Percentiles rank a stretch among this genome's conserved stretches.
phyloP scores from a whole-genome alignment of 2,329 filamentous ascomycete species.

The Fusarium humuli region DNA sequence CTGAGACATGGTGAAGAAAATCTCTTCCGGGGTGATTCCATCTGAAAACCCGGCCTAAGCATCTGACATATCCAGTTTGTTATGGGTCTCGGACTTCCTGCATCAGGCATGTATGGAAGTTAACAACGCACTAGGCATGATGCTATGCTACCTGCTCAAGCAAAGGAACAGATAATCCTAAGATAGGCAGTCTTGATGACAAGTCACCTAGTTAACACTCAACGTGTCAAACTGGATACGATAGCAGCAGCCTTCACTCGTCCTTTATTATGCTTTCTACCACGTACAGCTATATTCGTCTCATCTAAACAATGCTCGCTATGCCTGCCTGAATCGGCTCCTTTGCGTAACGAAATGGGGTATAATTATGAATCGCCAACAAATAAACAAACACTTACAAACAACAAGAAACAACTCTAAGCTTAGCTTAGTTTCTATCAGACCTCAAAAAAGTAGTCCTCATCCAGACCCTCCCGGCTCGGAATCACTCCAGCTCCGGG shows the following conservation, averaged over 20 bases:
- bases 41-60: not conserved
- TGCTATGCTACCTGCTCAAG: constrained; percentile 1
- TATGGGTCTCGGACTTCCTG: constrained; percentile 11
- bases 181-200: not conserved
- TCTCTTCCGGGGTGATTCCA: not conserved
- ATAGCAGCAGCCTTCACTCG: not conserved
- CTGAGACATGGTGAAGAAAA: constrained; percentile 2
- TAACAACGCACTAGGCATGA: not conserved
- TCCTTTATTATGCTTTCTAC: constrained; percentile 3
- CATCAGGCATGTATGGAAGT: constrained; percentile 2
- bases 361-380: constrained; percentile 39
- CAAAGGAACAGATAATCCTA: not conserved
- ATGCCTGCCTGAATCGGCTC: constrained; percentile 26
- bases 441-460: constrained; percentile 92
- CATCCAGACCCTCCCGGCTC: constrained; percentile 84
- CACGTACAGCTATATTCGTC: constrained; percentile 10
- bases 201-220: not conserved
- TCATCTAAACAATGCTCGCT: constrained; percentile 37
- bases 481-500: constrained; percentile 82
- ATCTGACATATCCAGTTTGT: constrained; percentile 2
- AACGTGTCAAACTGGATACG: not conserved
- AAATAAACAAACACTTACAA: constrained; percentile 31
- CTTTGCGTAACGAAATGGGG: constrained; percentile 34
- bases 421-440: constrained; percentile 47
- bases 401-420: constrained; percentile 27